Conservation (phyloP, 345 rosid species). For the Heritiera fomes region DNA sequence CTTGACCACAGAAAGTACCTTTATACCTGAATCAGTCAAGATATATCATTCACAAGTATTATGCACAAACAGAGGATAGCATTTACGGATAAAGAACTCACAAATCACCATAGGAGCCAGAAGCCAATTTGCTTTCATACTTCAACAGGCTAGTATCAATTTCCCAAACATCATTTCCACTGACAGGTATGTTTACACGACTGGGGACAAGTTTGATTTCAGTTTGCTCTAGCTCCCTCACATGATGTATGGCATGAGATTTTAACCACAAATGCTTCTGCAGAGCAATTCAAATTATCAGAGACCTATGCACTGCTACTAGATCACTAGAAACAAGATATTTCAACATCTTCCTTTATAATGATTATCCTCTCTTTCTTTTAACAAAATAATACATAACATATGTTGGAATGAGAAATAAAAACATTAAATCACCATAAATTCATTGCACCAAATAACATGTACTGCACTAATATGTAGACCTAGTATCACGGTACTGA, state of each 20-base stretch:
- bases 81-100: conserved; percentile 29
- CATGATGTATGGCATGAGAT: conserved; percentile 29
- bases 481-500: background rate
- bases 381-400: conserved; percentile 7
- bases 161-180: conserved; percentile 59
- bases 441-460: background rate
- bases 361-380: background rate
- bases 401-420: conserved; percentile 5
- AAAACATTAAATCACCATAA: background rate
- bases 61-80: conserved; percentile 13
- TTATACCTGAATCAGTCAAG: conserved; percentile 41
- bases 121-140: conserved; percentile 45
- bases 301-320: conserved; percentile 16
- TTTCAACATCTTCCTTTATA: background rate
- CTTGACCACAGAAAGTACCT: conserved; percentile 52
- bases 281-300: conserved; percentile 40
- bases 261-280: conserved; percentile 41
- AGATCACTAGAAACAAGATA: conserved; percentile 12
- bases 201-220: conserved; percentile 24
- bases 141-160: conserved; percentile 48
- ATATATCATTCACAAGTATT: conserved; percentile 12
- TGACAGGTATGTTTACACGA: conserved; percentile 40
- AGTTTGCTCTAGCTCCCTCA: conserved; percentile 33
- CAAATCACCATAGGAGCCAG: conserved; percentile 52
- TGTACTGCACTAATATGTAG: background rate